Base-by-base conservation (phyloP, 1,284 basidiomycete genomes). In the Cystobasidium pallidum region DNA sequence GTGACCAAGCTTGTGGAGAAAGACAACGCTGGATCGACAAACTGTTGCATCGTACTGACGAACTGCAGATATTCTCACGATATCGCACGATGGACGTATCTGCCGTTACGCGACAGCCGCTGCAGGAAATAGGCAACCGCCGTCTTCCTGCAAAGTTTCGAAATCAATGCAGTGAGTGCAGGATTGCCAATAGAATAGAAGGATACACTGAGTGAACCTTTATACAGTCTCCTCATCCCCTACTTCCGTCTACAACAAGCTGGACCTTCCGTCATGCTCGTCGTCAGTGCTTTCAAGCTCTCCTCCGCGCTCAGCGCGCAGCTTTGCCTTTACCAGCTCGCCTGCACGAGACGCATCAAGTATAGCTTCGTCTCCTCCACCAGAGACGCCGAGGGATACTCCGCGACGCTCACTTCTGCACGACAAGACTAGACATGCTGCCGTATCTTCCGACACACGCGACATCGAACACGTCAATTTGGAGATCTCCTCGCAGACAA, bases 341-440 rank as follows among this genome's bases (percentile, higher is more conserved):
- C 52, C 64, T 10, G 64, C n/a, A 26, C 51, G 49, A 49, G 39
- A 28, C 19, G 43, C 45, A 13, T 64, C 62, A 51, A 64, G 62
- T 24, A 51, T 64, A 47, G 62, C 62, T 32, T 64, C 62, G 3
- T 64, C 62, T 13, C 62, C 62, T 6, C 62, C 62, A 30, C 62
- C 62, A 52, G 26, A 43, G 17, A 64, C 62, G 45, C 62, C 62
- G 8, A 17, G 28, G n/a, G 64, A 36, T 32, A 13, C 64, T 39
- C 24, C 28, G 21, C 43, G 51, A 28, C 45, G 24, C 7, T 8
- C 36, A 6, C n/a, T 30, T 49, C 36, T 30, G 8, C 21, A 8
- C n/a, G 21, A 57, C 4, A 57, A 49, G 51, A 21, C 4, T 3
- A 1, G 8, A 8, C 51, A 6, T 8, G 26, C 41, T 21, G 58